Evolutionary conservation across 2,329 filamentous ascomycete species (phyloP).

Genomic region (Leptographium wingfieldii): DNA sequence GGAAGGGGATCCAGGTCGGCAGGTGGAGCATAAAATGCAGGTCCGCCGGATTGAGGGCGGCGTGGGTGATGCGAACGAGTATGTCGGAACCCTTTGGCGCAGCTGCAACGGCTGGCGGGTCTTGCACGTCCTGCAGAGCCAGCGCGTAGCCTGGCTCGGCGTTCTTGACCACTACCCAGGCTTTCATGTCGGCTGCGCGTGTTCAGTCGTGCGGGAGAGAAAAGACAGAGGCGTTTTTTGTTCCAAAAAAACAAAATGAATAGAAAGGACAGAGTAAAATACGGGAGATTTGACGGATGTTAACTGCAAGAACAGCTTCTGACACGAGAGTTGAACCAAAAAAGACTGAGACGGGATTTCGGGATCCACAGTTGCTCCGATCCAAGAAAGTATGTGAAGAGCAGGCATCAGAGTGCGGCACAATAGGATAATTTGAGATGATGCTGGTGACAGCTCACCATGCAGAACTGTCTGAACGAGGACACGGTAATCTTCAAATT

Average conservation of each 20-base stretch:
- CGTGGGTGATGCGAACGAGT: slow-evolving; percentile 20
- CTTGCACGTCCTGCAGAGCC: slow-evolving; percentile 7
- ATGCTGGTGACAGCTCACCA: neutral
- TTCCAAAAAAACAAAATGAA: neutral
- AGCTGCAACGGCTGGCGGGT: slow-evolving; percentile 5
- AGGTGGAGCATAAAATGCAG: slow-evolving; percentile 19
- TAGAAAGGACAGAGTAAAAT: neutral
- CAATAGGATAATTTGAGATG: neutral
- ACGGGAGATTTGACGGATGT: neutral
- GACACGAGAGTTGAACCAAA: neutral
- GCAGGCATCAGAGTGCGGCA: neutral
- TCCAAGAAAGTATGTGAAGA: neutral
- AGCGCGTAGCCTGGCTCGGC: slow-evolving; percentile 16
- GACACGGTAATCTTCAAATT: neutral
- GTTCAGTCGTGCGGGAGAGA: neutral
- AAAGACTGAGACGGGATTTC: neutral
- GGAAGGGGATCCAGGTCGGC: slow-evolving; percentile 20
- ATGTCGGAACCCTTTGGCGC: slow-evolving; percentile 8
- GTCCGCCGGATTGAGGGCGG: slow-evolving; percentile 25
- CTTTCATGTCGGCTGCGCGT: slow-evolving; percentile 13
- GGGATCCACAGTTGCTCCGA: neutral
- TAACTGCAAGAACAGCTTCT: neutral
- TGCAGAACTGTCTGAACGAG: neutral
- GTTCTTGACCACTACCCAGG: slow-evolving; percentile 17
- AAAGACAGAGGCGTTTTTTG: neutral